Base-by-base conservation (phyloP, 768 basidiomycete genomes). In the Leccinellum rugosiceps region DNA sequence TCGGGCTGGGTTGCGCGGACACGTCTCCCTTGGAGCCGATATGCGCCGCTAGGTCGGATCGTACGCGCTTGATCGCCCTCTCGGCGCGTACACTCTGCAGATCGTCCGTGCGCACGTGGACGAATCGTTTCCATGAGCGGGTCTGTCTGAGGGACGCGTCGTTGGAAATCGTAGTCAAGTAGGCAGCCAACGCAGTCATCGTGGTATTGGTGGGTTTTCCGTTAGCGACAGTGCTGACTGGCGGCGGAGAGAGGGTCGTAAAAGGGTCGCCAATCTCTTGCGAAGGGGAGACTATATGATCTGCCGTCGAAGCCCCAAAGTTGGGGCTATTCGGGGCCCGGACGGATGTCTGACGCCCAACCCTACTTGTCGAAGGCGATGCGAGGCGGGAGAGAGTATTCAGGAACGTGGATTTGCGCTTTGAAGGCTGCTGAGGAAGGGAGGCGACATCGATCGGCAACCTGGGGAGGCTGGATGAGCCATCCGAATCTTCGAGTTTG, bases 71-170 rank as follows among this genome's bases (percentile, higher is more conserved):
- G 74, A 94, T 89, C 4, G 92, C 88, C 61, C 91, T 80, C 75
- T 94, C 92, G 41, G 90, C 85, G 45, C 92, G 84, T 6, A 87
- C 86, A 63, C 91, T 93, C 76, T 94, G 87, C 51, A 95, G 73
- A 71, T 96, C 94, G 66, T 95, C 93, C 3, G 85, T 88, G 55
- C 93, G 81, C 8, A 94, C 90, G 47, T 85, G 79, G 55, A 94
- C 88, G 64, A 96, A 96, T 15, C 87, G 83, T 67, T 87, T 89
- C 93, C 93, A 96, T 2, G 83, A 77, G 45, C 85, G 81, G 19
- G 84, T 76, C 54, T 81, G 80, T 34, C 90, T 84, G 43, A 94
- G 69, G 4, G 76, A 68, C 4, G 80, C 73, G 44, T 85, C 80
- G 61, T 90, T 92, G 53, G 93, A 85, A 32, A 94, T 69, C 2